Percentiles rank a stretch among this genome's conserved stretches.
These are phyloP conservation scores for Suillus tomentosus DNA, from an alignment of 768 basidiomycete genomes.

Conservation along the genomic window DNA sequence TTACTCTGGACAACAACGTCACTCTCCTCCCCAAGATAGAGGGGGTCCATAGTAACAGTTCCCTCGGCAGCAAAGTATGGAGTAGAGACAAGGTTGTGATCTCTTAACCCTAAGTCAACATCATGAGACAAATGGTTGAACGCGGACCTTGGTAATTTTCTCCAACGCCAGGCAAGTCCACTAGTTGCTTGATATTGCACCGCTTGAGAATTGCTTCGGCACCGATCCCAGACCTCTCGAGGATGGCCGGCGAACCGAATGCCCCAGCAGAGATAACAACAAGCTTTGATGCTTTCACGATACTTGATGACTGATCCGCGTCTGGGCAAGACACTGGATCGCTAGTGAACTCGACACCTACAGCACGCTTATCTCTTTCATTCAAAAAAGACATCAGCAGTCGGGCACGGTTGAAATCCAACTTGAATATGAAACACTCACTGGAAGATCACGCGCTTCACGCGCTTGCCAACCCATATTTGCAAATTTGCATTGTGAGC, in stretches of 20 bases:
- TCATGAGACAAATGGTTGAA: too few species aligned
- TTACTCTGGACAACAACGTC: slow-evolving; percentile 39
- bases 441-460: slow-evolving; percentile 40
- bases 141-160: slow-evolving; percentile 41
- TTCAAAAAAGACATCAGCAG: background rate
- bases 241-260: slow-evolving; percentile 48
- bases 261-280: slow-evolving; percentile 43
- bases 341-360: slow-evolving; percentile 38
- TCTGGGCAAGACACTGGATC: slow-evolving; percentile 29
- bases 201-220: slow-evolving; percentile 29
- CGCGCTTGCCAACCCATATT: slow-evolving; percentile 33
- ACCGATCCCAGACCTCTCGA: slow-evolving; percentile 56
- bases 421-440: slow-evolving; percentile 17
- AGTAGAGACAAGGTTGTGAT: slow-evolving; percentile 31
- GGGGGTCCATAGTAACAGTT: slow-evolving; percentile 48
- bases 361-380: slow-evolving; percentile 36
- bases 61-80: slow-evolving; percentile 44
- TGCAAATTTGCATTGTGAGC: slow-evolving; percentile 32
- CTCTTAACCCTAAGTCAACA: slow-evolving; percentile 5
- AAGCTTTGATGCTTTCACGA: slow-evolving; percentile 34
- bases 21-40: slow-evolving; percentile 42
- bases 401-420: background rate
- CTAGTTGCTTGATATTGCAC: slow-evolving; percentile 30
- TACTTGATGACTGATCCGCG: slow-evolving; percentile 9
- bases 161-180: slow-evolving; percentile 45